A percentile compares a stretch with the other conserved stretches of the same genome.
Conservation (phyloP, 2,329 filamentous ascomycete species). For the Fusarium proliferatum region DNA sequence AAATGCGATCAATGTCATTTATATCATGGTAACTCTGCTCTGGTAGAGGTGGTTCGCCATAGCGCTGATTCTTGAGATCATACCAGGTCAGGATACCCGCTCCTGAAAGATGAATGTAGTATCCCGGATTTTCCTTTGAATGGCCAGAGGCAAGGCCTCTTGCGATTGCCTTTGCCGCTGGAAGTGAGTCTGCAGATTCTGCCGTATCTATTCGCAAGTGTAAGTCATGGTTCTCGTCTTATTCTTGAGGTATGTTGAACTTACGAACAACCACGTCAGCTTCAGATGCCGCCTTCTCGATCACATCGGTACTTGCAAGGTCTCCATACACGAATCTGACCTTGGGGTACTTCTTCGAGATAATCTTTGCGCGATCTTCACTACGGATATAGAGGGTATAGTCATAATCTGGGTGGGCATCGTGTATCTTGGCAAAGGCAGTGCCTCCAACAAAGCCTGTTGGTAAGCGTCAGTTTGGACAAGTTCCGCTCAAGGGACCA, state of each 20-base stretch:
- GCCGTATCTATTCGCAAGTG: slow-evolving; percentile 55
- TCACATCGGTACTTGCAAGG: slow-evolving; percentile 57
- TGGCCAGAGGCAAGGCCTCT: slow-evolving; percentile 59
- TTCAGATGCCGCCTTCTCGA: slow-evolving; percentile 63
- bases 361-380: slow-evolving; percentile 55
- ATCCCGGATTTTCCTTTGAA: slow-evolving; percentile 56
- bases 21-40: slow-evolving; percentile 68
- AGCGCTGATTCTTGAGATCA: slow-evolving; percentile 55
- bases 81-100: slow-evolving; percentile 61
- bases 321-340: slow-evolving; percentile 61
- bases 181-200: slow-evolving; percentile 59
- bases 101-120: slow-evolving; percentile 64
- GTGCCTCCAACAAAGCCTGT: slow-evolving; percentile 65
- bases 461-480: background rate
- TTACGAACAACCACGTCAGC: slow-evolving; percentile 64
- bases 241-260: slow-evolving; percentile 32
- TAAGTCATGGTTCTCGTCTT: background rate
- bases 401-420: slow-evolving; percentile 59
- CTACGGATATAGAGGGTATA: slow-evolving; percentile 60
- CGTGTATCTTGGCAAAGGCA: slow-evolving; percentile 56
- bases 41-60: slow-evolving; percentile 56
- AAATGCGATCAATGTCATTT: slow-evolving; percentile 65
- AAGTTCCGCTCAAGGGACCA: accelerated
- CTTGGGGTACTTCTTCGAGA: slow-evolving; percentile 60
- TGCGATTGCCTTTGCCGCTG: slow-evolving; percentile 56